A percentile compares a stretch with the other conserved stretches of the same genome.
Evolutionary conservation across 1,284 basidiomycete genomes (phyloP).

Genomic region (Porodaedalea pini): DNA sequence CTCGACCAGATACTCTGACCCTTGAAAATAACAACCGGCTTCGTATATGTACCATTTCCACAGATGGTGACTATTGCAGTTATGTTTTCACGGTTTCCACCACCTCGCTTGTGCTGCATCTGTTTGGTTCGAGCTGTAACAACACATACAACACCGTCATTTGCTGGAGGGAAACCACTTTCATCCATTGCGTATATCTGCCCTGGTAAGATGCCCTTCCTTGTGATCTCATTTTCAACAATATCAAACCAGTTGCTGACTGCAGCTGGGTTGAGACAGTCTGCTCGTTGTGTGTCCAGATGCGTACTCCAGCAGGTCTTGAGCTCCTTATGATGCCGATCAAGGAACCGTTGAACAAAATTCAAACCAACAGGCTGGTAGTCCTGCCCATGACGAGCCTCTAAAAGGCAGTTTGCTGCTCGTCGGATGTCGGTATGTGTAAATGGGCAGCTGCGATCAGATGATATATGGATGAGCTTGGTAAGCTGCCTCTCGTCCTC

Average conservation of each 20-base stretch:
- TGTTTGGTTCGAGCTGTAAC: constrained; percentile 29
- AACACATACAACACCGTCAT: constrained; percentile 27
- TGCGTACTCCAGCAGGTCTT: constrained; percentile 29
- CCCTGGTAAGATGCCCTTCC: constrained; percentile 24
- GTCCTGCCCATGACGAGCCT: no score
- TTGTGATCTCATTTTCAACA: constrained; percentile 3
- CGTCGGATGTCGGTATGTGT: no score
- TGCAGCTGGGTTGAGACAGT: constrained; percentile 28
- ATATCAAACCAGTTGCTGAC: constrained; percentile 28
- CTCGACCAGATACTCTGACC: constrained; percentile 27
- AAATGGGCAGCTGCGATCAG: no score
- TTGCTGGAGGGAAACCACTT: constrained; percentile 29
- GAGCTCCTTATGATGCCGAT: constrained; percentile 19
- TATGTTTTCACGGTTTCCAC: constrained; percentile 32
- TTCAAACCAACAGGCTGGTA: no score
- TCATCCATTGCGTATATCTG: constrained; percentile 37
- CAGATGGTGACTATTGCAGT: constrained; percentile 27
- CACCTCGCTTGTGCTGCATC: constrained; percentile 30
- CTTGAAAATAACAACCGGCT: constrained; percentile 7
- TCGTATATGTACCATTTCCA: neutral
- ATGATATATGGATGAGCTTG: no score
- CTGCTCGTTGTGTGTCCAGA: constrained; percentile 28
- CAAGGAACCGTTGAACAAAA: constrained; percentile 10
- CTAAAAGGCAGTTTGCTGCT: no score
- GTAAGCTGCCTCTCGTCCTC: no score